A percentile compares a stretch with the other conserved stretches of the same genome.
phyloP scores from a whole-genome alignment of 2,329 filamentous ascomycete species.

The Fonsecaea monophora region DNA sequence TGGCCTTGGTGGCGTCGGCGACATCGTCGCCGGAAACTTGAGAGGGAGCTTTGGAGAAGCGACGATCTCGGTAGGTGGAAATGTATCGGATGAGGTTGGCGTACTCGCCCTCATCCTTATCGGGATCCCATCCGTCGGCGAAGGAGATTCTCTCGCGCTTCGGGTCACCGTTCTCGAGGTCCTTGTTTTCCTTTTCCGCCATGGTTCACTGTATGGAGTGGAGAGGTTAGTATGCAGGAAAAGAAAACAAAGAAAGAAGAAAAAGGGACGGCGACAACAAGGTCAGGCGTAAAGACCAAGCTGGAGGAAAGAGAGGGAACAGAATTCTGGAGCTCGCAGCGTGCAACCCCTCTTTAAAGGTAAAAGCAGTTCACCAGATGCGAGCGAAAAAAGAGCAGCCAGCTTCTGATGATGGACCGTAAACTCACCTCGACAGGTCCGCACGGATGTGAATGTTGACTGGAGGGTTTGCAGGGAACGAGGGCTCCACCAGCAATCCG shows the following conservation, averaged over 20 bases:
- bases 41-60: constrained; percentile 57
- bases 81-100: constrained; percentile 71
- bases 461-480: constrained; percentile 37
- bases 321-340: constrained; percentile 34
- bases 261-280: constrained; percentile 38
- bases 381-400: constrained; percentile 35
- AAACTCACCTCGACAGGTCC: constrained; percentile 38
- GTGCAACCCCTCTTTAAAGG: constrained; percentile 42
- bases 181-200: constrained; percentile 43
- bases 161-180: constrained; percentile 42
- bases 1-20: constrained; percentile 50
- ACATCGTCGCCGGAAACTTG: constrained; percentile 49
- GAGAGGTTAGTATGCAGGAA: constrained; percentile 40
- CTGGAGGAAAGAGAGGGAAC: constrained; percentile 37
- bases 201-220: constrained; percentile 40
- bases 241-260: constrained; percentile 37
- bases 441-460: constrained; percentile 27
- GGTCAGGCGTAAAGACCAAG: constrained; percentile 41
- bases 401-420: constrained; percentile 20
- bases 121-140: constrained; percentile 43
- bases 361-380: constrained; percentile 39
- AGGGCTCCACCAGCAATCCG: constrained; percentile 40
- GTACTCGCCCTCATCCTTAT: constrained; percentile 63
- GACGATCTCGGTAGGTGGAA: constrained; percentile 67
- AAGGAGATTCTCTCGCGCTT: constrained; percentile 42